Base-by-base conservation (phyloP, 805 yeast genomes). In the Saccharomyces jurei region DNA sequence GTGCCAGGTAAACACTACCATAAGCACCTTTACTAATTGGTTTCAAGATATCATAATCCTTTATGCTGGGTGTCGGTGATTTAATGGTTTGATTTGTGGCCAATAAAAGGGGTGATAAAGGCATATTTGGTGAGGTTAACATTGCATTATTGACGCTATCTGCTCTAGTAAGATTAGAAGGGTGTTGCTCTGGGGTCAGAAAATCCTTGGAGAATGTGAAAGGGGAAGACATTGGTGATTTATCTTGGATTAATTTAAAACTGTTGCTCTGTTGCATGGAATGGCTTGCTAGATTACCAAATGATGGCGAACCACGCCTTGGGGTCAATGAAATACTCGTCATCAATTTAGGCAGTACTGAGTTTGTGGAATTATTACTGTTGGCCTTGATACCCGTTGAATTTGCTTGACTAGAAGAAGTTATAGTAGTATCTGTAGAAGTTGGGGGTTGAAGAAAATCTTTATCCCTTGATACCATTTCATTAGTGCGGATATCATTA, bases 11-110 rank as follows among this genome's bases (percentile, higher is more conserved):
- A 2, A 94, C 99, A 41, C 95, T 86, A 0, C 99, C 99, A 76
- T 91, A 94, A 0, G 99, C 99, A 46, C 99, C 99, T 65, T 89
- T 88, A 64, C 96, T 89, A 51, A 94, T 89, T 0, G 99, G 97
- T 67, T 90, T 89, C 54, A 94, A 74, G 30, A 94, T 81, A 62
- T 89, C 96, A 69, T 90, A 94, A 68, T 95, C 98, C 56, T 79
- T 81, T 30, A 92, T 89, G 2, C 89, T 83, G 0, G 95, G 94
- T 0, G 78, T 65, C 0, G 87, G 78, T 56, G 81, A 81, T 32
- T 73, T 70, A 0, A 78, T 56, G 25, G 44, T 36, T 4, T 83
- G 78, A 1, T 86, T 77, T 10, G 83, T 79, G 1, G 92, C 84
- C 1, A 88, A 81, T 48, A 90, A 69, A 22, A 90, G 71, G 0